phyloP scores from a whole-genome alignment of 1,284 basidiomycete species.

The Schizopora paradoxa region DNA sequence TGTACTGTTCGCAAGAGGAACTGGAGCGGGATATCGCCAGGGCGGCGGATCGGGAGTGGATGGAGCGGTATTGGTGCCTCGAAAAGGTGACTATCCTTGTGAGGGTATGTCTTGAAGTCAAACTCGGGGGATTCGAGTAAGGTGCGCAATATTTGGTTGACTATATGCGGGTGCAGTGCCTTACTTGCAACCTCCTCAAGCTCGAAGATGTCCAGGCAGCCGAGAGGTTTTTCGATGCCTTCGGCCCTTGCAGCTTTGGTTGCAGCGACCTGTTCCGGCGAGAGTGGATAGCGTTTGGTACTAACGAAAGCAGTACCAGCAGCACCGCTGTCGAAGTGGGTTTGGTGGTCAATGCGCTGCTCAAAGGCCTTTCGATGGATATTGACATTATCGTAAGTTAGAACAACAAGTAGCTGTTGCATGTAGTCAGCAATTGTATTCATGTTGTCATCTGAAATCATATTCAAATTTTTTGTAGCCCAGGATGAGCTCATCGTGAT shows the following conservation, averaged over 20 bases:
- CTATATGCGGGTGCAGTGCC: background rate
- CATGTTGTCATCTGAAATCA: slow-evolving; percentile 10
- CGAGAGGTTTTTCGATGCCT: background rate
- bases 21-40: slow-evolving; percentile 5
- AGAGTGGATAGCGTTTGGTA: background rate
- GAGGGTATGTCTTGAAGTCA: background rate
- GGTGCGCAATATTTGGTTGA: background rate
- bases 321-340: background rate
- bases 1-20: slow-evolving; percentile 21
- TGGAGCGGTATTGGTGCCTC: background rate
- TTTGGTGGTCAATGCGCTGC: background rate
- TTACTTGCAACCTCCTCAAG: background rate
- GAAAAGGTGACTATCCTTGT: background rate
- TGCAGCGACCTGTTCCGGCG: background rate
- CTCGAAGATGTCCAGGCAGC: background rate
- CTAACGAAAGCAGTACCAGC: background rate
- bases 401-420: slow-evolving; percentile 1
- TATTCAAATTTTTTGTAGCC: slow-evolving; percentile 14
- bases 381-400: slow-evolving; percentile 10
- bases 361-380: slow-evolving; percentile 7
- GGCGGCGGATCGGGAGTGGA: background rate
- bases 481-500: slow-evolving; percentile 29
- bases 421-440: background rate
- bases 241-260: background rate
- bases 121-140: background rate